Percentiles rank a stretch among this genome's conserved stretches.
phyloP scores from a whole-genome alignment of 2,329 filamentous ascomycete genomes.

The Claviceps pazoutovae region DNA sequence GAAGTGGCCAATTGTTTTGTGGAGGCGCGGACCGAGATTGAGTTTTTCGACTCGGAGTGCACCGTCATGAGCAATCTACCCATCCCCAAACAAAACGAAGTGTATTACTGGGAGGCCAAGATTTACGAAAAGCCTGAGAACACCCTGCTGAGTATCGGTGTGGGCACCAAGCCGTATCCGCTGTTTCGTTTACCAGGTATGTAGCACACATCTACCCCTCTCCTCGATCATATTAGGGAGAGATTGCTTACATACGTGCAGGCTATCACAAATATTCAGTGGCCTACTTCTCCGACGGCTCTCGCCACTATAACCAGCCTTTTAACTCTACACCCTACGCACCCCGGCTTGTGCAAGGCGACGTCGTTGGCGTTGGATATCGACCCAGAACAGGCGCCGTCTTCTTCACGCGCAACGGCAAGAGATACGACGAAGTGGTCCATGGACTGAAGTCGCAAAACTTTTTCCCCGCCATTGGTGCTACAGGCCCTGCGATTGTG shows the following conservation, averaged over 20 bases:
- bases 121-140: conserved; percentile 93
- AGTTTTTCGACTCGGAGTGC: conserved; percentile 97
- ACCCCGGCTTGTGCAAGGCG: conserved; percentile 75
- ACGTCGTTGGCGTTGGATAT: conserved; percentile 92
- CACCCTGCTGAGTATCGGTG: conserved; percentile 77
- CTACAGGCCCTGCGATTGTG: conserved; percentile 80
- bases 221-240: neutral
- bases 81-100: conserved; percentile 96
- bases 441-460: conserved; percentile 91
- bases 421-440: conserved; percentile 86
- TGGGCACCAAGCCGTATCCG: conserved; percentile 94
- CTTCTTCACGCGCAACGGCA: conserved; percentile 97
- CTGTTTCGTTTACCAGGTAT: conserved; percentile 84
- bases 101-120: conserved; percentile 99
- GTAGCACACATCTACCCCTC: conserved; percentile 13
- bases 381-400: conserved; percentile 85
- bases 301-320: conserved; percentile 83
- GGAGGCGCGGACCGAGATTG: conserved; percentile 88
- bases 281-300: conserved; percentile 78
- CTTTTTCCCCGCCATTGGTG: conserved; percentile 94
- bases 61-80: conserved; percentile 94
- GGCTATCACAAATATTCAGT: conserved; percentile 88
- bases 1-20: conserved; percentile 99
- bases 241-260: conserved; percentile 7
- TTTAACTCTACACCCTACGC: conserved; percentile 71